Evolutionary conservation across 1,284 basidiomycete genomes (phyloP).

Genomic region (Xanthoconium separans): DNA sequence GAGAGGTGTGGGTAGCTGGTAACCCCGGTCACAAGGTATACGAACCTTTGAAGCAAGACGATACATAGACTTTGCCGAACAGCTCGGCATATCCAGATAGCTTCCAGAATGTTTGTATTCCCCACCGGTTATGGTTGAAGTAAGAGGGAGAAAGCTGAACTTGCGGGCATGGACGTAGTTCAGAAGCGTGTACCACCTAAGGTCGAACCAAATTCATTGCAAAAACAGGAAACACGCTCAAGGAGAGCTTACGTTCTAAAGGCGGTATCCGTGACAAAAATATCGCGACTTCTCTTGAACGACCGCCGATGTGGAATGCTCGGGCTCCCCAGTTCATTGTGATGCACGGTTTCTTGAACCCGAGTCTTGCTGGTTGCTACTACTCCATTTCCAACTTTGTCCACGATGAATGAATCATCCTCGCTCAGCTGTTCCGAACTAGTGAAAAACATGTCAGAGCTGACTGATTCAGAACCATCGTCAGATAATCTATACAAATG

Average conservation of each 20-base stretch:
- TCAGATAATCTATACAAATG: neutral
- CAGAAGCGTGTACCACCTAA: constrained; percentile 29
- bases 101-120: neutral
- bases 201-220: neutral
- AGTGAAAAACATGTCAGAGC: constrained; percentile 22
- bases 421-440: constrained; percentile 8
- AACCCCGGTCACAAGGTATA: neutral
- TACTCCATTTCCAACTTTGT: neutral
- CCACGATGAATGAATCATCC: neutral
- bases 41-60: constrained; percentile 28
- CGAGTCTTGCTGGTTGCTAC: neutral
- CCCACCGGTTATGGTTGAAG: constrained; percentile 1
- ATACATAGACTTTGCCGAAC: constrained; percentile 35
- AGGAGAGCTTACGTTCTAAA: constrained; percentile 12
- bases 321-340: neutral
- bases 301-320: neutral
- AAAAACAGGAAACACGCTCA: neutral
- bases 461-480: constrained; percentile 1
- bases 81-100: constrained; percentile 10
- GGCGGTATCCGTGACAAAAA: constrained; percentile 25
- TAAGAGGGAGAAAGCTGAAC: constrained; percentile 26
- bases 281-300: constrained; percentile 4
- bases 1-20: neutral
- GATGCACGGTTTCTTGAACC: neutral
- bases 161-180: constrained; percentile 27